Base-by-base conservation (phyloP, 768 basidiomycete species). In the Trichaptum fuscoviolaceum region DNA sequence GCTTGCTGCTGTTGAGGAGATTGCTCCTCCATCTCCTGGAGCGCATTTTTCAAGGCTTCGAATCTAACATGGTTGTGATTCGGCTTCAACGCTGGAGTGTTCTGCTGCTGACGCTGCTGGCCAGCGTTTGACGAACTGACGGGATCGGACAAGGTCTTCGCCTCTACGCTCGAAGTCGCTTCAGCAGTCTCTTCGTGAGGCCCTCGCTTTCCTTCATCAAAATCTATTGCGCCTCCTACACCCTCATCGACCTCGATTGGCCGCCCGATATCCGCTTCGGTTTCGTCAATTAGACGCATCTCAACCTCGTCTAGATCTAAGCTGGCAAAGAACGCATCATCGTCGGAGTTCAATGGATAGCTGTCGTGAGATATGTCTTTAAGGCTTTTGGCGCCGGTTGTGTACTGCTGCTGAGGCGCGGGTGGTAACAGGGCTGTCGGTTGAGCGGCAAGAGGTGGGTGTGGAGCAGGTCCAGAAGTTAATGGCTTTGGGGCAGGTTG, bases 251-350 rank as follows among this genome's bases (percentile, higher is more conserved):
- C 77, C 66, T 85, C 79, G 42, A 87, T 79, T 25, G 80, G 77
- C 35, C 75, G 75, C 6, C 81, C 83, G 0, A 82, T 69, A 67
- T 84, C 83, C 23, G 59, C 59, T 34, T 25, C 59, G 1, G 24
- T 15, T 17, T 61, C 59, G 4, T 24, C 15, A 65, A 64, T 12
- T 10, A 34, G 27, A 15, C 12, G 15, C 42, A 52, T 12, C 10
- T 52, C 42, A 36, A 77, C 78, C 23, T 83, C 83, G 1, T 79
- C 81, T 15, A 86, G 73, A 66, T 87, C 86, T 25, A 87, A 79
- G 10, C 80, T 75, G 23, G 89, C 88, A 36, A 88, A 77, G 70
- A 90, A 83, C 1, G 81, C 86, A 64, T 87, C 89, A 64, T 91
- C 90, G 57, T 92, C 88, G 0, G 88, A 88, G 65, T 79, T 78